A percentile compares a stretch with the other conserved stretches of the same genome.
phyloP scores from a whole-genome alignment of 148 eudicot species.

The Linanthus parryae region DNA sequence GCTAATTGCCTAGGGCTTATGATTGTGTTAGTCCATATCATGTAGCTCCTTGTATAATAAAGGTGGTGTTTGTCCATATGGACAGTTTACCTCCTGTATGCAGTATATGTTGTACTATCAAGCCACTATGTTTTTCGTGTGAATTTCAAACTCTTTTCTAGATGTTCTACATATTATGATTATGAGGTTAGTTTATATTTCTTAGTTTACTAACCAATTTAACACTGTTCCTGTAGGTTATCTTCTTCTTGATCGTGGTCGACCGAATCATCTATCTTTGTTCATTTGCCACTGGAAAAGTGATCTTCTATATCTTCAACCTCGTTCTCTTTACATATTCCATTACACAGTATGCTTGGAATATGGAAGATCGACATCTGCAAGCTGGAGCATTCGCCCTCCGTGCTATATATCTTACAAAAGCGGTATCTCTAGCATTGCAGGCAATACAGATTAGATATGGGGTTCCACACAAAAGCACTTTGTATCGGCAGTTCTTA shows the following conservation, averaged over 20 bases:
- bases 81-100: no score
- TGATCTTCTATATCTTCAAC: conserved; percentile 83
- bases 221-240: conserved; percentile 43
- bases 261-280: conserved; percentile 96
- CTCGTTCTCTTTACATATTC: conserved; percentile 83
- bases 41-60: no score
- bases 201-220: conserved; percentile 10
- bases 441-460: conserved; percentile 97
- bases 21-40: no score
- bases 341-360: conserved; percentile 87
- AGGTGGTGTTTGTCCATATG: no score
- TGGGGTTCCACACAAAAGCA: conserved; percentile 96
- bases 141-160: no score
- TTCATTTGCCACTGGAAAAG: conserved; percentile 91
- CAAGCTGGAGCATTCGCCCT: conserved; percentile 74
- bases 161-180: neutral
- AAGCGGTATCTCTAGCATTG: conserved; percentile 84
- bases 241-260: conserved; percentile 96
- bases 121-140: no score
- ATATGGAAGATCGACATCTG: conserved; percentile 65
- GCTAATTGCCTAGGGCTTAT: no score
- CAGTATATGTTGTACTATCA: no score
- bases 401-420: conserved; percentile 84
- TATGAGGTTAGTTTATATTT: neutral
- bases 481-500: conserved; percentile 89